Evolutionary conservation across 139 green algal genomes (phyloP), one percentile per base, ranked within the genome.

Genomic region (Chlamydomonas incerta): DNA sequence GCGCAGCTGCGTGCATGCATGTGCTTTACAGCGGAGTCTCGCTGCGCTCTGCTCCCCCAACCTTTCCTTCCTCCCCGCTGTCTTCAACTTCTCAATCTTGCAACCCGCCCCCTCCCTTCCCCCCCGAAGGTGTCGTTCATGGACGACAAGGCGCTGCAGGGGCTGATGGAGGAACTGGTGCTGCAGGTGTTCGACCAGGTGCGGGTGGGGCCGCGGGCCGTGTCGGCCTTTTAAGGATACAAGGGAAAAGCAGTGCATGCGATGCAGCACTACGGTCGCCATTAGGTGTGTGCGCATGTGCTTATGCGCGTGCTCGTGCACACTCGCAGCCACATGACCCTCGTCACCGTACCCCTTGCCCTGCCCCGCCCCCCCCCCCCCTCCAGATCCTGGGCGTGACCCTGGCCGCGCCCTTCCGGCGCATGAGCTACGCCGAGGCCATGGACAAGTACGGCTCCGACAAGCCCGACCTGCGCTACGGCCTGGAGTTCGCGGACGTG

Each of bases 361-460:
- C 47, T 52, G 29, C 31, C n/a, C n/a, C 9, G 47, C 71, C 41
- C 29, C 34, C 20, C 31, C 24, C 52, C 10, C 47, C 76, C 1
- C 26, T 84, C 57, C 88, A 95, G 87, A 87, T 94, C 33, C 66
- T 82, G 50, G 90, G 92, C 18, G 77, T 96, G 23, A 65, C 94
- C 6, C 86, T 99, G 31, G 72, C 88, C 1, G 62, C 73, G 26
- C 94, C 94, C 11, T 96, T 99, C 72, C 88, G 83, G 11, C 91
- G 97, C 46, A 91, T 99, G 80, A 96, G 94, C 24, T 99, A 99
- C 83, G 89, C 88, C 11, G 94, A 99, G 31, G 97, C 97, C n/a
- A 97, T 99, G 94, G 90, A 87, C 23, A 75, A 74, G 31, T 95
- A 93, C 68, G 93, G 90, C 46, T 89, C 84, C 47, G 96, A 98